Evolutionary conservation across 2,329 filamentous ascomycete genomes (phyloP).

Genomic region (Dryadomyces sulphureus): DNA sequence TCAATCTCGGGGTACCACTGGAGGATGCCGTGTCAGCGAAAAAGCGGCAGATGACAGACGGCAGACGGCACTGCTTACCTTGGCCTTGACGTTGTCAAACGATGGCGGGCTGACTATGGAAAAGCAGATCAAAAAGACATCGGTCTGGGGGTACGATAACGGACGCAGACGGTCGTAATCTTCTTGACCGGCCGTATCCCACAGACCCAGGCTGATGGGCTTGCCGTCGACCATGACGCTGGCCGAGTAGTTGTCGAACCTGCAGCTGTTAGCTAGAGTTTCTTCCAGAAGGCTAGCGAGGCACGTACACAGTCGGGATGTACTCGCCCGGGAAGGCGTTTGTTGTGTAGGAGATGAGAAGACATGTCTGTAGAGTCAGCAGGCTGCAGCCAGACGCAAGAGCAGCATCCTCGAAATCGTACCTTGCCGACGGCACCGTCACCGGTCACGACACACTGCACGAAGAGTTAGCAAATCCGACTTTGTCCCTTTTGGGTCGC

Average conservation of each 20-base stretch:
- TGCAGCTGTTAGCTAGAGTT: slow-evolving; percentile 22
- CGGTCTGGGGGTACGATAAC: slow-evolving; percentile 93
- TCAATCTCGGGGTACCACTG: slow-evolving; percentile 98
- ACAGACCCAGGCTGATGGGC: slow-evolving; percentile 89
- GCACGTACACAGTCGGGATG: slow-evolving; percentile 84
- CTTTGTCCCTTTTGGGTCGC: too few species aligned
- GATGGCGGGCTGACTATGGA: slow-evolving; percentile 95
- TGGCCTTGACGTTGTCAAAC: slow-evolving; percentile 97
- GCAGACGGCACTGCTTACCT: slow-evolving; percentile 41
- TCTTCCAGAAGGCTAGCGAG: background rate
- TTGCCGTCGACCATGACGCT: slow-evolving; percentile 99
- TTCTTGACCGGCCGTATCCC: slow-evolving; percentile 98
- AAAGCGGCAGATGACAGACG: background rate
- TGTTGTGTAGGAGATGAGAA: slow-evolving; percentile 97
- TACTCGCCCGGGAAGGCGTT: slow-evolving; percentile 99
- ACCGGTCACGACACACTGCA: slow-evolving; percentile 91
- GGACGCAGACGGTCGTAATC: slow-evolving; percentile 93
- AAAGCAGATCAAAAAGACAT: slow-evolving; percentile 97
- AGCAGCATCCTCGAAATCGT: too few species aligned
- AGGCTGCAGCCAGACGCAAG: too few species aligned
- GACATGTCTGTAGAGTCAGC: slow-evolving; percentile 58
- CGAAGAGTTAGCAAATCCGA: background rate
- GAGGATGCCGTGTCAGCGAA: background rate
- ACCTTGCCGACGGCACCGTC: slow-evolving; percentile 99
- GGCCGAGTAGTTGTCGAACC: slow-evolving; percentile 97